phyloP scores from a whole-genome alignment of 2,329 filamentous ascomycete species.

The Penicillium psychrosexuale region DNA sequence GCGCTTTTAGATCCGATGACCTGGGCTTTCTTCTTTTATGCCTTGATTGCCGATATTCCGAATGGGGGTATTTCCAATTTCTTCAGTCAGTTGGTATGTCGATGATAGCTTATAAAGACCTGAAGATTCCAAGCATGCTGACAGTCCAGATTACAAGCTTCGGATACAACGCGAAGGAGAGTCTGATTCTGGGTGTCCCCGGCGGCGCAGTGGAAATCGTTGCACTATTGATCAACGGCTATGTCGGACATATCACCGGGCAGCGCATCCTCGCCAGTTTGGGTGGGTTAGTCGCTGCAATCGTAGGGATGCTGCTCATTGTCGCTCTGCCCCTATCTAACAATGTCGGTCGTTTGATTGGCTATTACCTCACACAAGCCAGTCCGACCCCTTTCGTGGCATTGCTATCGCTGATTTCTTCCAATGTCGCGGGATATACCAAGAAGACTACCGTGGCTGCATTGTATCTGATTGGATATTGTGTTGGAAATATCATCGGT shows the following conservation, averaged over 20 bases:
- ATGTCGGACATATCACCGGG: constrained; percentile 55
- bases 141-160: constrained; percentile 54
- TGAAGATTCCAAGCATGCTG: not conserved
- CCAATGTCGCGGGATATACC: constrained; percentile 53
- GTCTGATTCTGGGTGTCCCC: constrained; percentile 60
- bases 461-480: constrained; percentile 42
- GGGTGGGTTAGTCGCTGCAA: constrained; percentile 51
- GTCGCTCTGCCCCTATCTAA: constrained; percentile 59
- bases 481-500: constrained; percentile 55
- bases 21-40: constrained; percentile 60
- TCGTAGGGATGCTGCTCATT: constrained; percentile 64
- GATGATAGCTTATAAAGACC: no score
- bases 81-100: constrained; percentile 53
- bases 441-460: constrained; percentile 49
- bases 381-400: constrained; percentile 62
- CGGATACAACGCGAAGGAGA: constrained; percentile 62
- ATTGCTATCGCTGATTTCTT: constrained; percentile 60
- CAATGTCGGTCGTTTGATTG: constrained; percentile 57
- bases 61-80: constrained; percentile 61
- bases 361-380: constrained; percentile 64
- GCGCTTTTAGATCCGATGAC: constrained; percentile 57
- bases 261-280: constrained; percentile 58
- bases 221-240: constrained; percentile 54
- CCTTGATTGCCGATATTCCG: constrained; percentile 56
- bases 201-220: constrained; percentile 65